phyloP scores from a whole-genome alignment of 768 basidiomycete genomes.

The Pholiota molesta region DNA sequence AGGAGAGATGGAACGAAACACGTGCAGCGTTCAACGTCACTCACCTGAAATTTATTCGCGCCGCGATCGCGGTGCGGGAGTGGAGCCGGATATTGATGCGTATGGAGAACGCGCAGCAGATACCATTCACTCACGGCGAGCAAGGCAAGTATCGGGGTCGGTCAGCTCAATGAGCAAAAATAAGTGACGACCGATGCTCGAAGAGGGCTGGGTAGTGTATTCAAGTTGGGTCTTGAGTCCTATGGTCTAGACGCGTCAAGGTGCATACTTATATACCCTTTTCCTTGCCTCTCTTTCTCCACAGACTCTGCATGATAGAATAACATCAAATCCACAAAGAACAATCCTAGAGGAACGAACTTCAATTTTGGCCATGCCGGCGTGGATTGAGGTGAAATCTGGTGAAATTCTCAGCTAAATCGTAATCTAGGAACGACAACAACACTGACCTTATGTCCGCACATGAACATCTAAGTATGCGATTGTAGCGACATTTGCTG shows the following conservation, averaged over 20 bases:
- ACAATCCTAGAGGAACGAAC: not conserved
- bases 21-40: not conserved
- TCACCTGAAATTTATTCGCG: not conserved
- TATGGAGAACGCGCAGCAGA: not conserved
- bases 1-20: not conserved
- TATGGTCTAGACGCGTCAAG: not conserved
- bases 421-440: not conserved
- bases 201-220: not conserved
- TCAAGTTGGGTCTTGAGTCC: not conserved
- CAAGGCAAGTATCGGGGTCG: not conserved
- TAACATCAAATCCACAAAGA: not conserved
- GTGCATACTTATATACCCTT: not conserved
- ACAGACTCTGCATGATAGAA: not conserved
- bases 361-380: not conserved
- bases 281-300: not conserved
- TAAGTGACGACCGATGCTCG: not conserved
- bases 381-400: not conserved
- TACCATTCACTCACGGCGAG: not conserved
- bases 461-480: not conserved
- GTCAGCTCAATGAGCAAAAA: not conserved
- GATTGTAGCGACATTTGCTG: not conserved
- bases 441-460: not conserved
- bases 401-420: not conserved
- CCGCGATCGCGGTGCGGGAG: not conserved
- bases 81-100: not conserved